Conservation (phyloP, 768 basidiomycete species). For the Lentinula detonsa region DNA sequence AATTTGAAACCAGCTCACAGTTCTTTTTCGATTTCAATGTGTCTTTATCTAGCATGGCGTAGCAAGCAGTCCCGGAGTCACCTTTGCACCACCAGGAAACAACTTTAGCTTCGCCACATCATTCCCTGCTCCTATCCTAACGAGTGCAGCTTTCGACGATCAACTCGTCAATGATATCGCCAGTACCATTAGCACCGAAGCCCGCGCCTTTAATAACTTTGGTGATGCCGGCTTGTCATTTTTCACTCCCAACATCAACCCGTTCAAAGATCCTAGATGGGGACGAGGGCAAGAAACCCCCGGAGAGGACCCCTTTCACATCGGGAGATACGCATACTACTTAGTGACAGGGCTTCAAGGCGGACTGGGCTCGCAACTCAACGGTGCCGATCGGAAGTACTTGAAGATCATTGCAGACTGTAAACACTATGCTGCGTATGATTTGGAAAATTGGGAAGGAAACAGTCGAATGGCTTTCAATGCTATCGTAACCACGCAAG, state of each 20-base stretch:
- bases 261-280: slow-evolving; percentile 61
- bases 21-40: not conserved
- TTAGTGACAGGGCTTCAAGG: slow-evolving; percentile 53
- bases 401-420: slow-evolving; percentile 49
- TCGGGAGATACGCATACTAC: slow-evolving; percentile 46
- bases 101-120: slow-evolving; percentile 51
- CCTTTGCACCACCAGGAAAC: slow-evolving; percentile 40
- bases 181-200: slow-evolving; percentile 48
- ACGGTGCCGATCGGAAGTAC: slow-evolving; percentile 38
- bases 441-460: slow-evolving; percentile 52
- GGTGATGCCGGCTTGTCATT: slow-evolving; percentile 48
- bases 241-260: slow-evolving; percentile 53
- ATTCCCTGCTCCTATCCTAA: slow-evolving; percentile 50
- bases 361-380: slow-evolving; percentile 25
- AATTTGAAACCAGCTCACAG: slow-evolving; percentile 7
- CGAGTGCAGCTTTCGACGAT: slow-evolving; percentile 53
- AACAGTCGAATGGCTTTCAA: slow-evolving; percentile 43
- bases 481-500: slow-evolving; percentile 48
- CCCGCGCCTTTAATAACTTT: slow-evolving; percentile 51
- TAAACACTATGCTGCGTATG: slow-evolving; percentile 58
- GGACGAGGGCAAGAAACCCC: slow-evolving; percentile 59
- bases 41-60: slow-evolving; percentile 41
- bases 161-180: slow-evolving; percentile 43
- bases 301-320: slow-evolving; percentile 53
- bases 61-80: slow-evolving; percentile 44